phyloP scores from a whole-genome alignment of 306 rosid genomes.

The Crotalaria pallida region DNA sequence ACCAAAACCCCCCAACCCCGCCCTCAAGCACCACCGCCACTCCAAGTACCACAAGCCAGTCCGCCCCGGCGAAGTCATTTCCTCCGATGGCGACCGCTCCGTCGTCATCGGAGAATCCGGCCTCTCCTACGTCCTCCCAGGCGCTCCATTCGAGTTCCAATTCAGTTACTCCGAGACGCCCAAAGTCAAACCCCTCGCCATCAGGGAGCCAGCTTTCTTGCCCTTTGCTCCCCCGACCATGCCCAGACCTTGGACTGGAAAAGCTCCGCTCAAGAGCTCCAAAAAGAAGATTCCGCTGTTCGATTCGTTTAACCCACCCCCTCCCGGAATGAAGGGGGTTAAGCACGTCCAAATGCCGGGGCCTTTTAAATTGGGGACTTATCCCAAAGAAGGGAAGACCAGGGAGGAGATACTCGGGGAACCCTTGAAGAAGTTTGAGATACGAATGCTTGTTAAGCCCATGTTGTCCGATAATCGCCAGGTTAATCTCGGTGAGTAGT shows the following conservation, averaged over 20 bases:
- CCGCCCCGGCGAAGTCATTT: constrained; percentile 37
- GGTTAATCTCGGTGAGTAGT: constrained; percentile 79
- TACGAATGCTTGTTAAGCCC: constrained; percentile 60
- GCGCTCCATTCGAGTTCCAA: constrained; percentile 92
- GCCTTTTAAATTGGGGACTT: constrained; percentile 51
- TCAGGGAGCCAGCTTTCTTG: constrained; percentile 85
- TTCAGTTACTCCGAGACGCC: constrained; percentile 94
- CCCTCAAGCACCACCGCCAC: constrained; percentile 59
- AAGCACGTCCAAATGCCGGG: constrained; percentile 67
- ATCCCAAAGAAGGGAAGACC: constrained; percentile 41
- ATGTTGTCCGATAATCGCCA: constrained; percentile 62
- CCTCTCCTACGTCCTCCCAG: constrained; percentile 78
- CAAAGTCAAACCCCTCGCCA: constrained; percentile 74
- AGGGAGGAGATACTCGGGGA: constrained; percentile 85
- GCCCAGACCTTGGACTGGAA: constrained; percentile 97
- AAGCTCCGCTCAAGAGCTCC: constrained; percentile 86
- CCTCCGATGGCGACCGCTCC: constrained; percentile 65
- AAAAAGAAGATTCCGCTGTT: constrained; percentile 53
- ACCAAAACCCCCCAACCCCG: constrained; percentile 38
- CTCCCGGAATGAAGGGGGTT: constrained; percentile 42
- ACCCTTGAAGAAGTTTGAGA: constrained; percentile 77
- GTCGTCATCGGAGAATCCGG: constrained; percentile 83
- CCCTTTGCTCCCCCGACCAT: constrained; percentile 86
- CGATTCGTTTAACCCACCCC: constrained; percentile 62
- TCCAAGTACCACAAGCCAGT: constrained; percentile 76